Evolutionary conservation across 441 rosid species (phyloP).

Genomic region (Gossypium davidsonii): DNA sequence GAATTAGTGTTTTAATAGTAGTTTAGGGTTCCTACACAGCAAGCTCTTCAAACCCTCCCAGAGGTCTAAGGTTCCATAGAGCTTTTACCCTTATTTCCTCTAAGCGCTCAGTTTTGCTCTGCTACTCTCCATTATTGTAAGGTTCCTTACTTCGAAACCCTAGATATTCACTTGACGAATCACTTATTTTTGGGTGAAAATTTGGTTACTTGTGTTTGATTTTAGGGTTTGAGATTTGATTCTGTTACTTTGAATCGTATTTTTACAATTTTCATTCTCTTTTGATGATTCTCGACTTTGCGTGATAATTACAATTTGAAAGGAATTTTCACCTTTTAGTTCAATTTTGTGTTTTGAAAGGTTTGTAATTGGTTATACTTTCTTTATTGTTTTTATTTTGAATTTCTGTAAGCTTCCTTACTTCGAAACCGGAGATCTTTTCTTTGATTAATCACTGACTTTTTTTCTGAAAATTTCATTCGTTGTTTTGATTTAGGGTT

Average conservation of each 20-base stretch:
- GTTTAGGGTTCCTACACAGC: conserved; percentile 2
- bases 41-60: neutral
- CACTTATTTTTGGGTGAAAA: neutral
- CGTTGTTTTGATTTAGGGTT: no score
- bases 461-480: no score
- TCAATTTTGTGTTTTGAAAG: no score
- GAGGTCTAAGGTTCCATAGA: neutral
- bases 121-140: neutral
- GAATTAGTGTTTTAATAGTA: no score
- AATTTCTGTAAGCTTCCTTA: no score
- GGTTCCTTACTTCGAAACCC: neutral
- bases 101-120: neutral
- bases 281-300: neutral
- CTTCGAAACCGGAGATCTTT: no score
- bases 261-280: neutral
- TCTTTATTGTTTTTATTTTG: no score
- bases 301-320: neutral
- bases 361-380: no score
- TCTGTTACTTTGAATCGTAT: neutral
- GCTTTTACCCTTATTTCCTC: neutral
- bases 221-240: neutral
- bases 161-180: neutral
- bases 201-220: neutral
- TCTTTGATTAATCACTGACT: no score
- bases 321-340: no score